Evolutionary conservation across 2,329 filamentous ascomycete species (phyloP), one percentile per base, ranked within the genome.

Genomic region (Arthrobotrys pseudoclavata): DNA sequence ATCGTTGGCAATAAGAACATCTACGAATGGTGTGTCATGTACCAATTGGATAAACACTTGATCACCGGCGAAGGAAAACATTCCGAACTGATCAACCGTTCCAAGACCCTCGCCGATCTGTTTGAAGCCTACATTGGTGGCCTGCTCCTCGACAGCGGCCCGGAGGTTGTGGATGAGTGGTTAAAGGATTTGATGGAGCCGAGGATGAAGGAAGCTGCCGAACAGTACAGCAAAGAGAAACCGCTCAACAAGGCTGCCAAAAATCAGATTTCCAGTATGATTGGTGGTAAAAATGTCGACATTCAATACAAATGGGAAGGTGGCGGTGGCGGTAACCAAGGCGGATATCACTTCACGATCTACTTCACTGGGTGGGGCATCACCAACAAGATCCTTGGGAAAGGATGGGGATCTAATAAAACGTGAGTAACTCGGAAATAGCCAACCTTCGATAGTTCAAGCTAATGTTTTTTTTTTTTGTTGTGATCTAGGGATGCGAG

Each of bases 1-100:
- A 80, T 81, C 37, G 80, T 81, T 26, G 79, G 76, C 4, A 82
- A 82, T 53, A 79, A 76, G 20, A 80, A 80, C 9, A 53, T 82
- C 10, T 64, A 77, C 42, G 79, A 79, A 10, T 81, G 79, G 53
- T 79, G 79, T 68, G 87, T 87, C 77, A 87, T 87, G 86, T 88
- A 88, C 80, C 86, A 86, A 47, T 87, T 88, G 75, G 86, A 87
- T 82, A 87, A 87, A 80, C 86, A 86, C 42, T 85, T 87, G 20
- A 86, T 87, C n/a, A 76, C 79, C 13, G 80, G 80, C 3, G 67
- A 63, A 42, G 55, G 66, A 18, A 78, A 79, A 45, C 69, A 67
- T 22, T 71, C 79, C 15, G 74, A 74, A 22, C 31, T 79, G 13
- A 29, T 72, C 34, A 31, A 45, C 10, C 68, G 69, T n/a, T 29